Conservation (phyloP, 495 filamentous ascomycete species). For the Aspergillus carlsbadensis region DNA sequence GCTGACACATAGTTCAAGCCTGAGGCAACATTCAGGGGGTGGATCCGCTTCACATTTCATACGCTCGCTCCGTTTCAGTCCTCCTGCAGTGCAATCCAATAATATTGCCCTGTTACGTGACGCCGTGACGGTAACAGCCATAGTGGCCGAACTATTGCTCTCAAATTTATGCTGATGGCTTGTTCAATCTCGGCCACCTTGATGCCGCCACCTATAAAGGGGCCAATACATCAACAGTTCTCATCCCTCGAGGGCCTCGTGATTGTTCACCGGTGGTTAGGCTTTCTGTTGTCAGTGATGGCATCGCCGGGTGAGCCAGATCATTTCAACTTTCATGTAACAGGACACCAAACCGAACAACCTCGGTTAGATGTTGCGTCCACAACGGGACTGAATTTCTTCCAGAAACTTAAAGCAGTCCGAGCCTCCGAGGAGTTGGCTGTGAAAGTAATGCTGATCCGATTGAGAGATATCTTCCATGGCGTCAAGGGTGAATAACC, state of each 20-base stretch:
- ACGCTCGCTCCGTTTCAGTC: neutral
- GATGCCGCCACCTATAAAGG: neutral
- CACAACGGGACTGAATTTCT: neutral
- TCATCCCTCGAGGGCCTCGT: neutral
- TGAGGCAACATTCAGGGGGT: conserved; percentile 25
- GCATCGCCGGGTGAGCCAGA: neutral
- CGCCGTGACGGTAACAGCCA: neutral
- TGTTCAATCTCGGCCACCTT: neutral
- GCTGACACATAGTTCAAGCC: conserved; percentile 10
- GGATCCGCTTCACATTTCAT: conserved; percentile 14
- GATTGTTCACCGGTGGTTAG: too few species aligned
- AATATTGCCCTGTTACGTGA: conserved; percentile 8
- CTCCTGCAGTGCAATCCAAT: conserved; percentile 6
- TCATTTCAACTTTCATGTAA: neutral
- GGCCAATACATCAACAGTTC: neutral
- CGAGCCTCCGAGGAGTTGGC: neutral
- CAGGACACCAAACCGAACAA: neutral
- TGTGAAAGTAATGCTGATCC: neutral
- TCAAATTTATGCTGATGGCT: neutral
- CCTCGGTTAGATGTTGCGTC: neutral
- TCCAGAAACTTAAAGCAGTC: neutral
- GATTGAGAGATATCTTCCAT: neutral
- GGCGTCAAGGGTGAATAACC: neutral
- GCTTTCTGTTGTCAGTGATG: too few species aligned
- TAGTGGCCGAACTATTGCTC: conserved; percentile 1